Evolutionary conservation across 257 asterid species (phyloP).

Genomic region (Ballota nigra): DNA sequence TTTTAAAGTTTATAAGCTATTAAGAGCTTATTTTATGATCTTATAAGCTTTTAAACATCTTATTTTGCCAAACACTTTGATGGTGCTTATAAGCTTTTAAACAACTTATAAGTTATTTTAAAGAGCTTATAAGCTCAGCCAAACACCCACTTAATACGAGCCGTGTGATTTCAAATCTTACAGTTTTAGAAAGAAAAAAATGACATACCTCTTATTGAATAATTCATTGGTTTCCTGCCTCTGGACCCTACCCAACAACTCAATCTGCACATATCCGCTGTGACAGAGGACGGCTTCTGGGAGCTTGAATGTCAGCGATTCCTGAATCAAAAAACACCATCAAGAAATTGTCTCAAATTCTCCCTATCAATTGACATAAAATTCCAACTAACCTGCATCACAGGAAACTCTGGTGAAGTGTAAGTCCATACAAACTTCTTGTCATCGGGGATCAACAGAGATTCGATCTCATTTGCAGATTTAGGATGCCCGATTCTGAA

Average conservation of each 20-base stretch:
- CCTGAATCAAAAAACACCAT: conserved; percentile 36
- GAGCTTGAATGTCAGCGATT: conserved; percentile 79
- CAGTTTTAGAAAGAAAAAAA: no score
- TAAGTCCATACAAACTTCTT: conserved; percentile 80
- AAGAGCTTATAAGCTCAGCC: no score
- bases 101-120: no score
- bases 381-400: conserved; percentile 54
- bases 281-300: conserved; percentile 69
- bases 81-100: no score
- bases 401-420: conserved; percentile 59
- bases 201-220: conserved; percentile 56
- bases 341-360: not conserved
- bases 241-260: conserved; percentile 68
- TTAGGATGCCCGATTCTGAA: conserved; percentile 68
- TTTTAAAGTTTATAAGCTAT: no score
- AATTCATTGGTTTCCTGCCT: conserved; percentile 55
- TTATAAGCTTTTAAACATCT: no score
- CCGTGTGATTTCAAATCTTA: no score
- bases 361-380: not conserved
- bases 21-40: no score
- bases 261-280: conserved; percentile 72
- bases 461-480: conserved; percentile 31
- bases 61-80: no score
- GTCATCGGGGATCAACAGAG: no score
- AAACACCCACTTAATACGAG: no score